Conservation (phyloP, 768 basidiomycete species). For the Hygrocybe punicea region DNA sequence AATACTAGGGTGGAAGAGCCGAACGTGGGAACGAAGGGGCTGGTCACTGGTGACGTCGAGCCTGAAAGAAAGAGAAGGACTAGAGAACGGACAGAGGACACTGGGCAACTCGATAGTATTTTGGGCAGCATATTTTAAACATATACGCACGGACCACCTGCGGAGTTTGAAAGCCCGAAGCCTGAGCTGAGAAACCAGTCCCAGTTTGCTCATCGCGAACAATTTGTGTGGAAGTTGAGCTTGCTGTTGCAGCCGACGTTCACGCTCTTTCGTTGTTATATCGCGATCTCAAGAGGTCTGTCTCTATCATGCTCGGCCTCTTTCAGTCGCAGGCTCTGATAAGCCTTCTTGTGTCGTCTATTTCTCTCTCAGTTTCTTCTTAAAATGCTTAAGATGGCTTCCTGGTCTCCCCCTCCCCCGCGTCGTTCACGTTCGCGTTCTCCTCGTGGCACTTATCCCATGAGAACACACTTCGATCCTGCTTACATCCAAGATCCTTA, state of each 20-base stretch:
- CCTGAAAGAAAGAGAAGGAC: conserved; percentile 27
- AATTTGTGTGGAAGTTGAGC: conserved; percentile 48
- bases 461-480: conserved; percentile 54
- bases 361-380: conserved; percentile 54
- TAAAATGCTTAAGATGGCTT: conserved; percentile 64
- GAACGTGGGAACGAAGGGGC: conserved; percentile 33
- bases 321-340: conserved; percentile 68
- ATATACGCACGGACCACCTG: conserved; percentile 33
- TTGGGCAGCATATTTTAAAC: conserved; percentile 52
- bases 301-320: conserved; percentile 86
- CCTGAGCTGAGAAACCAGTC: conserved; percentile 12
- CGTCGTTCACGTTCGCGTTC: conserved; percentile 84
- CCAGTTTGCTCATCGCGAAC: conserved; percentile 58
- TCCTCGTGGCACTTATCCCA: conserved; percentile 55
- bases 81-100: conserved; percentile 15
- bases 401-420: conserved; percentile 73
- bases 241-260: conserved; percentile 42
- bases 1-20: conserved; percentile 52
- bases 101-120: conserved; percentile 37
- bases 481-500: conserved; percentile 56
- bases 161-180: conserved; percentile 45
- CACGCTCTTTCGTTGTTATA: conserved; percentile 36
- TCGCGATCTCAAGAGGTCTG: conserved; percentile 82
- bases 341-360: conserved; percentile 53
- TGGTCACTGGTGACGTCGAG: conserved; percentile 24